phyloP scores from a whole-genome alignment of 2,329 filamentous ascomycete species.

The Didymella sp. region DNA sequence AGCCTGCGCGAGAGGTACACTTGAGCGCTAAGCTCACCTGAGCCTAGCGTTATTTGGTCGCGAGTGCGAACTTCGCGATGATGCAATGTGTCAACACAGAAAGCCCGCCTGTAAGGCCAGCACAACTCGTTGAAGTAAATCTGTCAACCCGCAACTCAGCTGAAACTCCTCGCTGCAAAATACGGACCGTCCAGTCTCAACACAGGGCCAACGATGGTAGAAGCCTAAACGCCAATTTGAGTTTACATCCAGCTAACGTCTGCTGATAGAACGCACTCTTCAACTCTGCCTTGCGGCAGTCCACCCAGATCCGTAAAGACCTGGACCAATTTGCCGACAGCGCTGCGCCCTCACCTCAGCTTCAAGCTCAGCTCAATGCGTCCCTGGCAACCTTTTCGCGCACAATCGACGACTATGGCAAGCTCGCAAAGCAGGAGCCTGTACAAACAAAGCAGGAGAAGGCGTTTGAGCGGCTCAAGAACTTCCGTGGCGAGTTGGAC shows the following conservation, averaged over 20 bases:
- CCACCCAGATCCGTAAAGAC: constrained; percentile 77
- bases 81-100: constrained; percentile 45
- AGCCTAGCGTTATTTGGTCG: background rate
- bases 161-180: background rate
- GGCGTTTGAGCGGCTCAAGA: constrained; percentile 82
- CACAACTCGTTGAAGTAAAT: constrained; percentile 4
- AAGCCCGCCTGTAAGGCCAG: constrained; percentile 29
- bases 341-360: constrained; percentile 64
- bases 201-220: constrained; percentile 1
- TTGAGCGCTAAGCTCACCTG: background rate
- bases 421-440: constrained; percentile 84
- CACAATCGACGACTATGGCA: constrained; percentile 90
- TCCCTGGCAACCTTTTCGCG: constrained; percentile 81
- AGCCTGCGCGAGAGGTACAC: no score
- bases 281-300: constrained; percentile 86
- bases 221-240: no score
- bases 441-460: constrained; percentile 92
- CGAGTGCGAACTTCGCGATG: constrained; percentile 24
- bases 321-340: constrained; percentile 72
- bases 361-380: constrained; percentile 60
- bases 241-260: constrained; percentile 16
- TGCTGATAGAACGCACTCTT: constrained; percentile 75
- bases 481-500: constrained; percentile 81
- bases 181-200: no score
- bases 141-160: background rate